Base-by-base conservation (phyloP, 768 basidiomycete species). In the Podaxis sp. region DNA sequence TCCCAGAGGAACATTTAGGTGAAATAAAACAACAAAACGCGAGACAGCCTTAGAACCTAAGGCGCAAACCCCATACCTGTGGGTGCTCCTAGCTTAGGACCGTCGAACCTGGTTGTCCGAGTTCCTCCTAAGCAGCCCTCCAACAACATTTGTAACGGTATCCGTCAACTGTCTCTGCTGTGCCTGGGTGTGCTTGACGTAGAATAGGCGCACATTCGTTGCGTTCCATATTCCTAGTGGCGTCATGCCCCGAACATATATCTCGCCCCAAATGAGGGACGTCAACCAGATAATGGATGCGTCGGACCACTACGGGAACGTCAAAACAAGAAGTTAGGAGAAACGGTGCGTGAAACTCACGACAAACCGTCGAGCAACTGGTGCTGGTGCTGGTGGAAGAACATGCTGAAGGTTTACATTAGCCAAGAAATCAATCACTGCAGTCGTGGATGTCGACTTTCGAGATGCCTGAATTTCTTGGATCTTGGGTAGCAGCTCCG, bases 221-320 rank as follows among this genome's bases (percentile, higher is more conserved):
- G 86, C 83, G 65, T 91, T 92, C 94, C 95, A 98, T 46, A 95
- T 85, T 11, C 91, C 92, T 23, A 94, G 77, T 1, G 90, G 90
- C 1, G 88, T 84, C 85, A 95, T 90, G 4, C 88, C 90, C 50
- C 90, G 88, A 21, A 97, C 90, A 69, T 95, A 99, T 18, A 96
- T 84, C 70, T 95, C 93, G 42, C 97, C 95, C 95, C 96, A 99
- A 21, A 95, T 87, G 56, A 98, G 75, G 0, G 92, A 94, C 3
- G 94, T 91, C 38, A 96, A 79, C 96, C 97, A 98, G 16, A 95
- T 82, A 61, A 90, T 79, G 2, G 93, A 95, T 1, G 92, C 88
- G 65, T 95, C 91, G 11, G 94, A 91, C 95, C 95, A 97, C 92
- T 95, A 59, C 7, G 35, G n/a, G 4, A 2, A 21, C 35, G 9